phyloP scores from a whole-genome alignment of 2,329 filamentous ascomycete genomes.

The Pestalotiopsis sp. region DNA sequence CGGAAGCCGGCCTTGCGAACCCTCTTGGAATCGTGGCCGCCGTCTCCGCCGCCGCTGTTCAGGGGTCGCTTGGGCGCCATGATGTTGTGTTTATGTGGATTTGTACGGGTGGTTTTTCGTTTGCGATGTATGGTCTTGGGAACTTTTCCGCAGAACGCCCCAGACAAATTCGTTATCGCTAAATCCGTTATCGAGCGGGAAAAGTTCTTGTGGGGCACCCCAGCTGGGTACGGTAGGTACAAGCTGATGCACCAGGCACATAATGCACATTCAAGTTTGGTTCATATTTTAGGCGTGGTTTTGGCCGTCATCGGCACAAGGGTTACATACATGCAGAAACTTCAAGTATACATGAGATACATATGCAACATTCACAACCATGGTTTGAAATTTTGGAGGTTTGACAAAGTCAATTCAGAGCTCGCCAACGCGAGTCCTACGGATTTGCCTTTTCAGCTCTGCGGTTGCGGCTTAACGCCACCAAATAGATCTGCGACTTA shows the following conservation, averaged over 20 bases:
- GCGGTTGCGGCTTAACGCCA: too few relatives aligned
- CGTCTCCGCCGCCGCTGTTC: slow-evolving; percentile 39
- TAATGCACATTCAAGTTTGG: not conserved
- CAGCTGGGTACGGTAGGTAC: not conserved
- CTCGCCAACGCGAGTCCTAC: too few relatives aligned
- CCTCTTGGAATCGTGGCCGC: slow-evolving; percentile 49
- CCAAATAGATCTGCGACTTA: too few relatives aligned
- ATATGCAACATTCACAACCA: too few relatives aligned
- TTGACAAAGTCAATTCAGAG: too few relatives aligned
- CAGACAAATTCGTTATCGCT: slow-evolving; percentile 2
- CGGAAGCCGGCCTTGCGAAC: slow-evolving; percentile 73
- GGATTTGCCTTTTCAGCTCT: too few relatives aligned
- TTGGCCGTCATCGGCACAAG: not conserved
- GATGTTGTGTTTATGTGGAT: too few relatives aligned
- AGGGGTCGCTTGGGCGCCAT: slow-evolving; percentile 65
- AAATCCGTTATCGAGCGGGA: not conserved
- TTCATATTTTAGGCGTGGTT: not conserved
- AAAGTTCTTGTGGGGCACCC: not conserved
- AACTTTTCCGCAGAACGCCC: not conserved
- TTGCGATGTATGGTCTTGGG: not conserved
- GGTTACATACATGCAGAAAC: not conserved
- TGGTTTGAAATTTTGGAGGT: too few relatives aligned
- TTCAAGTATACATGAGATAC: too few relatives aligned
- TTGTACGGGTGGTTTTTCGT: not conserved
- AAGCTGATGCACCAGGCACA: not conserved